Base-by-base conservation (phyloP, 495 filamentous ascomycete genomes). In the Penicillium diatomitis region DNA sequence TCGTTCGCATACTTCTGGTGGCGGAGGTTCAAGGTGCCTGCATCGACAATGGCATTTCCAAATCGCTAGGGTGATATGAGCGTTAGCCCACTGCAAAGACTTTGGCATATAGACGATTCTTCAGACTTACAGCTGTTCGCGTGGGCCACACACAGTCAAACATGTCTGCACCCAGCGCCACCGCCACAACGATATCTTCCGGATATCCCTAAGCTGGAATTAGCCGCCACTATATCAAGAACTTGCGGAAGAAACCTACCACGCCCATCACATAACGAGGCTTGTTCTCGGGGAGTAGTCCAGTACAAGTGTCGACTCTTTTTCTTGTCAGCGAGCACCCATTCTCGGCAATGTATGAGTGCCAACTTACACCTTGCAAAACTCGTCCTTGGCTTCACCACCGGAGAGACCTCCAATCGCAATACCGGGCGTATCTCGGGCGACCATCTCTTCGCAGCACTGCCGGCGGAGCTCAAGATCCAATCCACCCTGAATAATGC, bases 131-230 rank as follows among this genome's bases (percentile, higher is more conserved):
- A 8, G 94, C 92, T 28, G 92, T 97, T 37, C 92, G 77, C 28
- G 92, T 98, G 6, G 91, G 94, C 94, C 94, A 98, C 5, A 97
- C 92, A 60, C 94, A 98, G 70, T 98, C 92, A 65, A 98, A 98
- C 94, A 98, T 97, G 62, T 98, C 92, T 27, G 94, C 92, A 4
- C 92, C 92, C 4, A 98, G 77, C 8, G 92, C 92, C 8, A 95
- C 76, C 44, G 87, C 89, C 9, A 98, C 88, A 8, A 98, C 73
- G 46, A 98, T 73, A 65, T 98, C 92, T 63, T 96, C 92, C 1
- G 92, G 92, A 63, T 96, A 98, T 32, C 92, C 84, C 80, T 83
- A 48, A 0, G 39, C 11, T 27, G 30, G 27, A 6, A 46, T 66
- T 30, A 70, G 56, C 30, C 12, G 4, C 29, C n/a, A 28, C 27